A percentile compares a stretch with the other conserved stretches of the same genome.
These are phyloP conservation scores for Aspergillus biplanus DNA, from an alignment of 495 filamentous ascomycete species.

Conservation along the genomic window DNA sequence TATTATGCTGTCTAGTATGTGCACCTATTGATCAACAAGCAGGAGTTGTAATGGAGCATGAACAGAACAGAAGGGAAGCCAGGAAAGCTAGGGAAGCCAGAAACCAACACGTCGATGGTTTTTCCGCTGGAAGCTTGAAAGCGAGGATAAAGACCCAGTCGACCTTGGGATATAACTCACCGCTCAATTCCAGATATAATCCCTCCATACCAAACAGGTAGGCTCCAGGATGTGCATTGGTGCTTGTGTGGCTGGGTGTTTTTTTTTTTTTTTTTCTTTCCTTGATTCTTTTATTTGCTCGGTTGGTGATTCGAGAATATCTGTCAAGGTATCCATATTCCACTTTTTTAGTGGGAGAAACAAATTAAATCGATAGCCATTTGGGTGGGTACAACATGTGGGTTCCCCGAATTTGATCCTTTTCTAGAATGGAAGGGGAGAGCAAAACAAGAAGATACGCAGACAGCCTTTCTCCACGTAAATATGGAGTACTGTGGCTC, in stretches of 20 bases:
- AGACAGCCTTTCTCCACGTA: too few relatives aligned
- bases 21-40: too few relatives aligned
- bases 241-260: not conserved
- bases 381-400: not conserved
- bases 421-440: conserved; percentile 1
- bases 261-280: conserved; percentile 1
- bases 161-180: not conserved
- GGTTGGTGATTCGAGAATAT: not conserved
- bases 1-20: too few relatives aligned
- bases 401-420: conserved; percentile 5
- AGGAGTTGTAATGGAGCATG: too few relatives aligned
- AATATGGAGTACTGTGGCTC: not conserved
- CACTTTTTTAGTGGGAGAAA: conserved; percentile 1
- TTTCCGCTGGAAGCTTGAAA: too few relatives aligned
- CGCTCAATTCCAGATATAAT: not conserved
- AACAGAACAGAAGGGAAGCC: too few relatives aligned
- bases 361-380: not conserved
- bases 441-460: too few relatives aligned
- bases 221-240: not conserved
- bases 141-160: too few relatives aligned
- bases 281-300: not conserved
- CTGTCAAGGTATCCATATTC: too few relatives aligned
- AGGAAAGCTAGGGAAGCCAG: not conserved
- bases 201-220: not conserved
- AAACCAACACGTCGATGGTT: too few relatives aligned